Evolutionary conservation across 1,284 basidiomycete species (phyloP), one percentile per base, ranked within the genome.

Genomic region (Ustanciosporium gigantosporum): DNA sequence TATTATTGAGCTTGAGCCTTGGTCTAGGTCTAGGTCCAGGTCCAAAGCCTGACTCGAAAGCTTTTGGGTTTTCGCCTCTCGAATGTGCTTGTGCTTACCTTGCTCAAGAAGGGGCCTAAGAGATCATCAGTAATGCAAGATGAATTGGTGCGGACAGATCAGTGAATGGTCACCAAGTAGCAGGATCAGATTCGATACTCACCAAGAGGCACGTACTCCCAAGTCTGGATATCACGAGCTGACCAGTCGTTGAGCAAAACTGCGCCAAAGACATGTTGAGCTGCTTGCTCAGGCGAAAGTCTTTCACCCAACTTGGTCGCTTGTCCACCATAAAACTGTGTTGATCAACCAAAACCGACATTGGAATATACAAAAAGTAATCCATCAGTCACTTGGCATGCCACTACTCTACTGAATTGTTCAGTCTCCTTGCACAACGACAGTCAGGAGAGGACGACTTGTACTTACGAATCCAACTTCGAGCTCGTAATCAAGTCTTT

Each of bases 201-300:
- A 45, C 52, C 61, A 14, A 66, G 47, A 15, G 61, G 61, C 5
- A 61, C 51, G 27, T 66, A 66, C 27, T 66, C 57, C 62, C 62
- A 66, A 3, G 57, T 46, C 39, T 66, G 62, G 13, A 66, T 47
- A 35, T 66, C 62, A 27, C 69, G 44, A 1, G 69, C 68, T 3
- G 52, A 58, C 68, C 69, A 71, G 31, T 71, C 69, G 45, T 70
- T 70, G 16, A 71, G 57, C 14, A 71, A 44, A 25, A 70, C 53
- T 15, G 43, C 60, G 20, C 69, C 69, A 36, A 71, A 71, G 25
- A 71, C 46, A 22, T 41, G 56, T 4, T 50, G 36, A 11, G 25
- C 31, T 6, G 69, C 68, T 15, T 65, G 37, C 0, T 22, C 27
- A 2, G 65, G 48, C 4, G 55, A 40, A 3, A 71, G 36, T 14